Conservation (phyloP, 2,329 filamentous ascomycete species). For the Penicillium occitanis region DNA sequence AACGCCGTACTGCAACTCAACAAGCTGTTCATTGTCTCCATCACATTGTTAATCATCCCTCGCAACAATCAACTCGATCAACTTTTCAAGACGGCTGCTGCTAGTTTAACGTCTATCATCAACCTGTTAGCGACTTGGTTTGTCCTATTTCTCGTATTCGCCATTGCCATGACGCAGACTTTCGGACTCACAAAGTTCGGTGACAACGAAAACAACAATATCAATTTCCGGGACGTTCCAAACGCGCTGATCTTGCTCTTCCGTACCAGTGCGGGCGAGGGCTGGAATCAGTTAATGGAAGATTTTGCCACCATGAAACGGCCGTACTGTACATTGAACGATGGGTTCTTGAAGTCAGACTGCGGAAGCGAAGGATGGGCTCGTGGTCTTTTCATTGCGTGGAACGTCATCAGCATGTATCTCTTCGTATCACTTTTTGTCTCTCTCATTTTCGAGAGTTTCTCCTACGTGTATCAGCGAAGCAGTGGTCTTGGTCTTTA, state of each 20-base stretch:
- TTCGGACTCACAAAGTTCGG: constrained; percentile 94
- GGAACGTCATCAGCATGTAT: constrained; percentile 99
- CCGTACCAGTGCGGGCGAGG: constrained; percentile 88
- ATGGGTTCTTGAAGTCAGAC: constrained; percentile 79
- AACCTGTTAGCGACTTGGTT: constrained; percentile 97
- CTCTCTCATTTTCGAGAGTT: constrained; percentile 97
- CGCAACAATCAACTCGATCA: constrained; percentile 96
- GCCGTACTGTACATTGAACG: constrained; percentile 73
- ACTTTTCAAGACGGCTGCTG: constrained; percentile 96
- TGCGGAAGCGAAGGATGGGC: constrained; percentile 92
- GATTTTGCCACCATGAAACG: constrained; percentile 80
- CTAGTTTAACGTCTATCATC: constrained; percentile 83
- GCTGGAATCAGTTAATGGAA: constrained; percentile 97
- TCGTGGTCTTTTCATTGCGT: constrained; percentile 82
- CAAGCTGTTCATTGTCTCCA: constrained; percentile 89
- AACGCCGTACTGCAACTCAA: constrained; percentile 75
- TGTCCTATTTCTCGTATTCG: constrained; percentile 92
- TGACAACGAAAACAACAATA: constrained; percentile 66
- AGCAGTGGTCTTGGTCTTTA: constrained; percentile 90
- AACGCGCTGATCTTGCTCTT: constrained; percentile 93
- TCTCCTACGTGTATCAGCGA: constrained; percentile 97
- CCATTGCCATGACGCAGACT: constrained; percentile 92
- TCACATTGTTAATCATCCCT: constrained; percentile 87
- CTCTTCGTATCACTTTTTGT: constrained; percentile 98
- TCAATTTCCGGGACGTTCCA: constrained; percentile 91